Evolutionary conservation across 768 basidiomycete genomes (phyloP), one percentile per base, ranked within the genome.

Genomic region (Naganishia antarctica): DNA sequence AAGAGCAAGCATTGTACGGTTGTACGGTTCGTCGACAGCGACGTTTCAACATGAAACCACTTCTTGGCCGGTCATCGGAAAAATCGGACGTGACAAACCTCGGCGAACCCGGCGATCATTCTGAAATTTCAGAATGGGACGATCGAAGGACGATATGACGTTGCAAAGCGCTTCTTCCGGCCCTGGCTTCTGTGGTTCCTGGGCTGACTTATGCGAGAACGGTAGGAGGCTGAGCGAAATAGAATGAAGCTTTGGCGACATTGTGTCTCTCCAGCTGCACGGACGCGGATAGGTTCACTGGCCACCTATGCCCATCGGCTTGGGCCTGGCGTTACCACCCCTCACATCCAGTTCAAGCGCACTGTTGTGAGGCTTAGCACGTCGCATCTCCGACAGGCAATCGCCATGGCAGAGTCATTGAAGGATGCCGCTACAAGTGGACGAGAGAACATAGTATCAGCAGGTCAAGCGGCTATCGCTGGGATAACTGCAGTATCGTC

Each of bases 321-420:
- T 21, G 37, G 53, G 15, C 53, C 34, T 28, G 28, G 28, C 47
- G 18, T 9, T 12, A 11, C 37, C 4, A 3, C 32, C 9, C 34
- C 18, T 34, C 23, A 41, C 34, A n/a, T 57, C 25, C 53, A 57
- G 37, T 37, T 21, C 32, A 9, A 12, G 21, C 53, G 53, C 21
- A 40, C 32, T n/a, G 53, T 57, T 8, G 53, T 57, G 15, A 37
- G 53, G 37, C 53, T 57, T 34, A 57, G 53, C 21, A 57, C 53
- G 6, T 37, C 53, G 3, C 23, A 57, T 41, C 53, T 57, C 11
- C 53, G n/a, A 5, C 53, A 34, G 5, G 53, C 53, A 4, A 40
- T 57, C 37, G 23, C 21, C 21, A 57, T 57, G 53, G 37, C 53
- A 11, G 53, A 57, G 26, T 57, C 53, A 16, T 12, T 57, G 23